Conservation (phyloP, 768 basidiomycete genomes). For the Auriscalpium vulgare region DNA sequence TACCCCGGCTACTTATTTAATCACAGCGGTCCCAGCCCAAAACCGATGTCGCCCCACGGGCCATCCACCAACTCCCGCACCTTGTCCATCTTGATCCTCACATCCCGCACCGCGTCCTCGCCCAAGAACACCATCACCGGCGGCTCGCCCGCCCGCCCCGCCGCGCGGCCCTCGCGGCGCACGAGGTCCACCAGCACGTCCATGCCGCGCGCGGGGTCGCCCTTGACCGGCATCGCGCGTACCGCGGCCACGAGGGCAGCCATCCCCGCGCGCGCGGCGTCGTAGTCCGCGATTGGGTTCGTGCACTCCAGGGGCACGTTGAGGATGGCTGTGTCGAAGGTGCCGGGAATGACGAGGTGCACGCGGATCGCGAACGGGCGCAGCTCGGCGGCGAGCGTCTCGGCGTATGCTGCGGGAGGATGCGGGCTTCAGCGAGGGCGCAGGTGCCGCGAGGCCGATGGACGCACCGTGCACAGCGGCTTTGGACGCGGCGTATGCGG, state of each 20-base stretch:
- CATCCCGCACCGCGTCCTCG: conserved; percentile 11
- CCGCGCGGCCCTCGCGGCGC: conserved; percentile 12
- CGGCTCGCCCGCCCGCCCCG: background rate
- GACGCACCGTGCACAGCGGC: conserved; percentile 31
- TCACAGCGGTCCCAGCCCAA: background rate
- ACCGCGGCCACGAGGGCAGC: background rate
- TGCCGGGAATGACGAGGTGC: conserved; percentile 7
- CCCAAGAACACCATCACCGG: conserved; percentile 12
- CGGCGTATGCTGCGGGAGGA: background rate
- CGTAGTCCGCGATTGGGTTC: conserved; percentile 1
- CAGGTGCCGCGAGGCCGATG: background rate
- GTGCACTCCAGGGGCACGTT: background rate
- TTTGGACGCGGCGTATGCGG: conserved; percentile 32
- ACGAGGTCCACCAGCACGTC: conserved; percentile 13
- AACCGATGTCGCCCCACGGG: background rate
- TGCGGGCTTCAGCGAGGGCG: background rate
- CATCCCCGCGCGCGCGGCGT: background rate
- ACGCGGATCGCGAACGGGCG: conserved; percentile 12
- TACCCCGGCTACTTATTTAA: background rate
- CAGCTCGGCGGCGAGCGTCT: conserved; percentile 12
- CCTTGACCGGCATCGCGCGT: background rate
- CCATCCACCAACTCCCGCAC: conserved; percentile 4
- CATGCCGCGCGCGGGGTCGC: conserved; percentile 10
- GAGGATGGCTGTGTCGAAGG: conserved; percentile 6
- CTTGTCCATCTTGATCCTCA: conserved; percentile 1